Percentiles rank a stretch among this genome's conserved stretches.
phyloP scores from a whole-genome alignment of 2,329 filamentous ascomycete genomes.

The Verticillium klebahnii region DNA sequence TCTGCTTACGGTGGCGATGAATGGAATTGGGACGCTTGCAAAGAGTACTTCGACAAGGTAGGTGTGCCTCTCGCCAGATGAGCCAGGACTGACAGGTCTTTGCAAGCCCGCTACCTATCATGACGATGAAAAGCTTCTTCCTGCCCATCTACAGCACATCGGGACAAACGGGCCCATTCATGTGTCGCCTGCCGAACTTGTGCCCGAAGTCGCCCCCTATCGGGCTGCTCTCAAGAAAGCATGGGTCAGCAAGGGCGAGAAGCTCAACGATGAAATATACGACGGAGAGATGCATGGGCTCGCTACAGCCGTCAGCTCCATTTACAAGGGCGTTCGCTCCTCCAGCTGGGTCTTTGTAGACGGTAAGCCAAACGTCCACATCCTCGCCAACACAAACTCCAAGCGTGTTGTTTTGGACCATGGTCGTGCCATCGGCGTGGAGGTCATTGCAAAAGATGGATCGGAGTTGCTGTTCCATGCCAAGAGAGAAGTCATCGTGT shows the following conservation, averaged over 20 bases:
- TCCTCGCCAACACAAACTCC: constrained; percentile 41
- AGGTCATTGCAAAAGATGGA: constrained; percentile 31
- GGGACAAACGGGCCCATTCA: constrained; percentile 46
- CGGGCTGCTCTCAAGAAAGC: constrained; percentile 43
- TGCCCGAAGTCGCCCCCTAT: constrained; percentile 47
- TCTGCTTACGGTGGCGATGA: constrained; percentile 68
- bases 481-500: constrained; percentile 42
- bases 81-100: not conserved
- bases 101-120: constrained; percentile 43
- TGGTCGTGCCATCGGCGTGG: constrained; percentile 38
- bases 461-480: constrained; percentile 41
- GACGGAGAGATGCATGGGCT: constrained; percentile 51
- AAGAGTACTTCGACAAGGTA: constrained; percentile 39
- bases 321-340: constrained; percentile 53
- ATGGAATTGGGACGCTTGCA: constrained; percentile 52
- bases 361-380: constrained; percentile 50
- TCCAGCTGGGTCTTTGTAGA: constrained; percentile 46
- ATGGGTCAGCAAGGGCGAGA: constrained; percentile 48
- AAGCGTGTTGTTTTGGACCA: constrained; percentile 50
- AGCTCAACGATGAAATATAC: constrained; percentile 49
- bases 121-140: constrained; percentile 44
- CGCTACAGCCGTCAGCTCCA: constrained; percentile 47
- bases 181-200: constrained; percentile 48
- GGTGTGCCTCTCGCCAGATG: constrained; percentile 33
- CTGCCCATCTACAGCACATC: constrained; percentile 42